A percentile compares a stretch with the other conserved stretches of the same genome.
phyloP scores from a whole-genome alignment of 2,329 filamentous ascomycete species.

The Fusarium tuaranense region DNA sequence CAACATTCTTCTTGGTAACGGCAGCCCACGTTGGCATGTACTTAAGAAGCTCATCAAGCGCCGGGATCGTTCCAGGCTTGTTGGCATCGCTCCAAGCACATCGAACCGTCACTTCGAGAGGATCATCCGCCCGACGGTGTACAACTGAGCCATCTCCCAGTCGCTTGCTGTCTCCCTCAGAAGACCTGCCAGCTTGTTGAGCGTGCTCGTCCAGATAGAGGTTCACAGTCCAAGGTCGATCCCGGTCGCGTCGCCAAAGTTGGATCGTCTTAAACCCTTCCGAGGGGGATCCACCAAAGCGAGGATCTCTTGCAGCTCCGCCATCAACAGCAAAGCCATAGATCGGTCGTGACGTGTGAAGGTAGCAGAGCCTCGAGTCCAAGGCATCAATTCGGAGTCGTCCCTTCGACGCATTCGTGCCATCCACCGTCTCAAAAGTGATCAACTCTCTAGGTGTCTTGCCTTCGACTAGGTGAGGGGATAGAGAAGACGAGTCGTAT shows the following conservation, averaged over 20 bases:
- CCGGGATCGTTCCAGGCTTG: slow-evolving; percentile 76
- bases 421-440: slow-evolving; percentile 60
- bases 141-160: neutral
- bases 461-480: slow-evolving; percentile 70
- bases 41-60: slow-evolving; percentile 81
- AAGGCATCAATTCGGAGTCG: slow-evolving; percentile 74
- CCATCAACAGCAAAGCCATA: slow-evolving; percentile 72
- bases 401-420: slow-evolving; percentile 60
- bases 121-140: slow-evolving; percentile 10
- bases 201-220: slow-evolving; percentile 40
- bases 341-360: slow-evolving; percentile 78
- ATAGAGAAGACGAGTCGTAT: slow-evolving; percentile 72
- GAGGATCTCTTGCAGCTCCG: slow-evolving; percentile 67
- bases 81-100: slow-evolving; percentile 95
- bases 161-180: neutral
- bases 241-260: slow-evolving; percentile 87
- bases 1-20: slow-evolving; percentile 79
- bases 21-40: slow-evolving; percentile 86
- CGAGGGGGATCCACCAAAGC: slow-evolving; percentile 73
- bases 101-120: slow-evolving; percentile 73
- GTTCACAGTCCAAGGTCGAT: slow-evolving; percentile 77
- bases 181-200: neutral
- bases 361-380: slow-evolving; percentile 83
- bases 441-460: slow-evolving; percentile 69
- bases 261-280: slow-evolving; percentile 76